Conservation (phyloP, 257 asterid species). For the Solanum bukasovii region DNA sequence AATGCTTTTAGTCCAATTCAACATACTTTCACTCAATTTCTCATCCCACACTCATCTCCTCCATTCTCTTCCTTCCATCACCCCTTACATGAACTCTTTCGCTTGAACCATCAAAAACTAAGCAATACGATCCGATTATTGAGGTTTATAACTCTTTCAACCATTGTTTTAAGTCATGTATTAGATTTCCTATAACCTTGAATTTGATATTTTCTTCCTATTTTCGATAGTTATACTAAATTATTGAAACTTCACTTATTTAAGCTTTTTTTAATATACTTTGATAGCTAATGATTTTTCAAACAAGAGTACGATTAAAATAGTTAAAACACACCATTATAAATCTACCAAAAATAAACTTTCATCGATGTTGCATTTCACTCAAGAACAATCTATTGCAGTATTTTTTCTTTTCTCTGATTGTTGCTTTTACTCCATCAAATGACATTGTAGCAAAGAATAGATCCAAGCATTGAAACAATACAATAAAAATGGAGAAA, state of each 20-base stretch:
- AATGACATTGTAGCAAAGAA: not conserved
- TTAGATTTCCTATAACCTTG: too few species aligned
- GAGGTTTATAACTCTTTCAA: not conserved
- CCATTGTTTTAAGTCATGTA: not conserved
- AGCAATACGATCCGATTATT: too few species aligned
- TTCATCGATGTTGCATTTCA: too few species aligned
- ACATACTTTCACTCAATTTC: not conserved
- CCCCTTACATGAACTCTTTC: not conserved
- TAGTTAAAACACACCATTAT: not conserved
- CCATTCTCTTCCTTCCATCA: not conserved
- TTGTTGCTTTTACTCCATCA: not conserved
- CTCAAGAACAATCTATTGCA: not conserved
- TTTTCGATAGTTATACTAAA: not conserved
- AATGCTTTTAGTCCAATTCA: not conserved
- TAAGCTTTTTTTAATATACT: not conserved
- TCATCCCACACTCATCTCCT: not conserved
- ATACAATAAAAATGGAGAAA: not conserved
- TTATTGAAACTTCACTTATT: not conserved
- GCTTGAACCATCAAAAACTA: not conserved
- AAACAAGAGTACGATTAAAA: not conserved
- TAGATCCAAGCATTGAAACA: not conserved
- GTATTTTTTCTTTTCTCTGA: too few species aligned
- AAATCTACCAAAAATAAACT: not conserved
- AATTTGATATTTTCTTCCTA: not conserved
- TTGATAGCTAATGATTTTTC: not conserved